Conservation (phyloP, 768 basidiomycete species). For the Galerina marginata region DNA sequence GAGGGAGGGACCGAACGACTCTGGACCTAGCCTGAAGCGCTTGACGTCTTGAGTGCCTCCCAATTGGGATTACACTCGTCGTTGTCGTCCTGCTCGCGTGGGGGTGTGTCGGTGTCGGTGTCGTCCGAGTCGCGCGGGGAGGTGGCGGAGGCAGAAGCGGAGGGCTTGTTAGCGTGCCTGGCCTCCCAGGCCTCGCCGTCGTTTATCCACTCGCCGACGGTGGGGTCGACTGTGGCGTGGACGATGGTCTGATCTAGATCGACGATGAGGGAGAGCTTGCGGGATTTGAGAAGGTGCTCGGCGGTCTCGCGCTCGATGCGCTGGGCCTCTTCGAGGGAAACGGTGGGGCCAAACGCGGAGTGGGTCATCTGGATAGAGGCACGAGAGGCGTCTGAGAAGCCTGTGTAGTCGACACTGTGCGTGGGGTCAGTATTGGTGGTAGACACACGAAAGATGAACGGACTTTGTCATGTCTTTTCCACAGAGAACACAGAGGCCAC, state of each 20-base stretch:
- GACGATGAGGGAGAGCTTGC: conserved; percentile 92
- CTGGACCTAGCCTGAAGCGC: conserved; percentile 87
- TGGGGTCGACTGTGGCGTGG: conserved; percentile 98
- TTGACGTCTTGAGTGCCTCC: conserved; percentile 89
- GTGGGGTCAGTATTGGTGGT: conserved; percentile 14
- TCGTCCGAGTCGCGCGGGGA: background rate
- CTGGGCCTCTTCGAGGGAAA: conserved; percentile 91
- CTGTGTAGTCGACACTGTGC: conserved; percentile 78
- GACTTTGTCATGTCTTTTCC: conserved; percentile 95
- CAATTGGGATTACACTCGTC: conserved; percentile 89
- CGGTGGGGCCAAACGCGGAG: conserved; percentile 87
- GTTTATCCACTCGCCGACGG: conserved; percentile 95
- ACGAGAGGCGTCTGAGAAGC: conserved; percentile 83
- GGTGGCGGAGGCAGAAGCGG: conserved; percentile 32
- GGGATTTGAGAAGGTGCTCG: conserved; percentile 71
- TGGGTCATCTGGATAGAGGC: conserved; percentile 96
- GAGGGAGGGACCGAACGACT: conserved; percentile 58
- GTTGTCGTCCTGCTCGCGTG: conserved; percentile 45
- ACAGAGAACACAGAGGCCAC: conserved; percentile 91
- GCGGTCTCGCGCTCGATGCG: conserved; percentile 87
- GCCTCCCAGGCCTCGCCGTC: conserved; percentile 86
- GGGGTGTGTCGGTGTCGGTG: conserved; percentile 6
- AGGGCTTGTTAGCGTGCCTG: conserved; percentile 45
- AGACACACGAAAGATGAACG: conserved; percentile 32
- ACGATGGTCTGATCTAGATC: conserved; percentile 99